These are phyloP conservation scores for Pseudozyma thailandica DNA, from an alignment of 1,284 basidiomycete species.

Conservation along the genomic window DNA sequence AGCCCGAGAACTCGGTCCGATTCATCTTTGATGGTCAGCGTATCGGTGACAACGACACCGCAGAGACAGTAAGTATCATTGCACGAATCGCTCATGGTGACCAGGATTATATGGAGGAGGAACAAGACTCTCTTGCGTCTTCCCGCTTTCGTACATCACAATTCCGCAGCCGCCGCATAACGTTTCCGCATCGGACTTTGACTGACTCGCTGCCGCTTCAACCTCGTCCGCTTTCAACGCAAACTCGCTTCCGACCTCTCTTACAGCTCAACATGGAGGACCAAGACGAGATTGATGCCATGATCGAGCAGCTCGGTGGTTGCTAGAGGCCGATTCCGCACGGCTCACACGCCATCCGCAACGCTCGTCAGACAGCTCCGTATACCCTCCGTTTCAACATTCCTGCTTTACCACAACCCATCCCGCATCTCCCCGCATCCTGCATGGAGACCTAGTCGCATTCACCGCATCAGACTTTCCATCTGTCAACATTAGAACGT, in stretches of 20 bases:
- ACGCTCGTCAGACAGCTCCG: not conserved
- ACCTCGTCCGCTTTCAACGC: not conserved
- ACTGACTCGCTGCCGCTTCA: conserved; percentile 1
- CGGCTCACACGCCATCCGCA: not conserved
- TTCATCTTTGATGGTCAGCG: conserved; percentile 67
- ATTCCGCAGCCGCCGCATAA: not conserved
- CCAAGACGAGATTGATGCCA: conserved; percentile 67
- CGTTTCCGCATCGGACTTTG: not conserved
- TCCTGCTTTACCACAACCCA: not conserved
- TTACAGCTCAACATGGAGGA: conserved; percentile 66
- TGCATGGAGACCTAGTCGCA: too few species aligned
- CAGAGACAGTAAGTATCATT: conserved; percentile 60
- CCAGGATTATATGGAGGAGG: too few species aligned
- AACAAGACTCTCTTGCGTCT: too few species aligned
- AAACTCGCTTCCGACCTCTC: not conserved
- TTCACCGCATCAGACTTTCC: not conserved
- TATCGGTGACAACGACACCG: conserved; percentile 66
- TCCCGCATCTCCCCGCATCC: not conserved
- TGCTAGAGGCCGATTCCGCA: conserved; percentile 16
- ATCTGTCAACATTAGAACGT: not conserved
- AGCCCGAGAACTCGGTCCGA: conserved; percentile 70
- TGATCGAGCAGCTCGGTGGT: conserved; percentile 67
- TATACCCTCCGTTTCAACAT: conserved; percentile 20
- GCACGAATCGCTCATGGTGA: not conserved
- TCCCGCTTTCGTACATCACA: too few species aligned